phyloP scores from a whole-genome alignment of 2,329 filamentous ascomycete genomes.

The Massarina eburnea region DNA sequence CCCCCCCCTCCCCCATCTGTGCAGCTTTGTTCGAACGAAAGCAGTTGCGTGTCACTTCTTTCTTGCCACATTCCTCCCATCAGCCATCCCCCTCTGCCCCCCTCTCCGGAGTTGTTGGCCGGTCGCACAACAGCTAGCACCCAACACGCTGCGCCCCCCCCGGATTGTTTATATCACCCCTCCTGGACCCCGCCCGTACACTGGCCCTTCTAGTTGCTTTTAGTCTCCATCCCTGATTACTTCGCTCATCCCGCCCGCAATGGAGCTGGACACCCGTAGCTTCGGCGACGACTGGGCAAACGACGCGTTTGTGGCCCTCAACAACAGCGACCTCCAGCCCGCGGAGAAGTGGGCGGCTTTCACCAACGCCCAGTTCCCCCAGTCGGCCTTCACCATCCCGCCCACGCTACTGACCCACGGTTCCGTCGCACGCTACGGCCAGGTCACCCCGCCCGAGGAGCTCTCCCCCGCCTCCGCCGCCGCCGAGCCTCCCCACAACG shows the following conservation, averaged over 20 bases:
- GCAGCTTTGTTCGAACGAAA: too few relatives aligned
- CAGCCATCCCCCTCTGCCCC: too few relatives aligned
- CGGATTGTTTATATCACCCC: too few relatives aligned
- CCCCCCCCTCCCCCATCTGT: too few relatives aligned
- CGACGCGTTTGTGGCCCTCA: slow-evolving; percentile 29
- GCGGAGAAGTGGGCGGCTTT: slow-evolving; percentile 28
- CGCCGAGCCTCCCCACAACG: slow-evolving; percentile 11
- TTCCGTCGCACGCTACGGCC: slow-evolving; percentile 35
- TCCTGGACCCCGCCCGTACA: too few relatives aligned
- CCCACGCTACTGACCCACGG: slow-evolving; percentile 30
- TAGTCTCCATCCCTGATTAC: too few relatives aligned
- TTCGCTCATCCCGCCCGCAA: slow-evolving; percentile 9
- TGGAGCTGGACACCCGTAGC: slow-evolving; percentile 20
- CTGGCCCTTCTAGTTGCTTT: too few relatives aligned
- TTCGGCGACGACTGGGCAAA: slow-evolving; percentile 30
- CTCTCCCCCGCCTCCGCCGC: slow-evolving; percentile 34
- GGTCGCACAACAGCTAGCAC: too few relatives aligned
- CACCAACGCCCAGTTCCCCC: slow-evolving; percentile 10
- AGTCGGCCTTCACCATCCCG: slow-evolving; percentile 27
- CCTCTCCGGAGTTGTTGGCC: too few relatives aligned
- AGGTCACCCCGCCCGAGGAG: slow-evolving; percentile 41
- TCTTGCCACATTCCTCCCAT: too few relatives aligned
- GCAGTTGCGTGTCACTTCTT: too few relatives aligned
- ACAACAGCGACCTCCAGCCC: slow-evolving; percentile 12
- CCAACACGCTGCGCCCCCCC: too few relatives aligned